Evolutionary conservation across 1,284 basidiomycete species (phyloP).

Genomic region (Ceratobasidium sp.): DNA sequence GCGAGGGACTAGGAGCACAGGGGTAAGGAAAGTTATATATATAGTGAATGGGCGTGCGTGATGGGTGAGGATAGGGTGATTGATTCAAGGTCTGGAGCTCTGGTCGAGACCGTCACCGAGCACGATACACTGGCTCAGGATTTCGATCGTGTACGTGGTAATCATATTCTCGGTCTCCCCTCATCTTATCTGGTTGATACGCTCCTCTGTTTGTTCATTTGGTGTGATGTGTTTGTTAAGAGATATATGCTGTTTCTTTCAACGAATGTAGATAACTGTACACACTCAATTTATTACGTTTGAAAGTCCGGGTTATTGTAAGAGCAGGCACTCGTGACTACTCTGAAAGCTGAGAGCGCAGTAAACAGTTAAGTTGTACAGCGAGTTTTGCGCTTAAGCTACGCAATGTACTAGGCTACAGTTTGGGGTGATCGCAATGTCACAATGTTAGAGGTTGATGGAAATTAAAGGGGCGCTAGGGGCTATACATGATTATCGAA

Average conservation of each 20-base stretch:
- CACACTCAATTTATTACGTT: neutral
- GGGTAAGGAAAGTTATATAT: conserved; percentile 9
- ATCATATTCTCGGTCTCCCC: neutral
- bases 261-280: neutral
- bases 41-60: conserved; percentile 3
- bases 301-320: too few relatives aligned
- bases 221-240: neutral
- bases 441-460: too few relatives aligned
- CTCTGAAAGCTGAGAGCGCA: too few relatives aligned
- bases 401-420: too few relatives aligned
- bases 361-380: too few relatives aligned
- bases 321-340: too few relatives aligned
- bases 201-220: neutral
- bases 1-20: conserved; percentile 1
- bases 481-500: too few relatives aligned
- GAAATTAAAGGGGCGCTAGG: too few relatives aligned
- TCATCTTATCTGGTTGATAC: neutral
- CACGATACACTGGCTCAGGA: neutral
- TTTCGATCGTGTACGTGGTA: neutral
- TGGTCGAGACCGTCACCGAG: neutral
- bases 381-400: too few relatives aligned
- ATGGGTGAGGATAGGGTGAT: neutral
- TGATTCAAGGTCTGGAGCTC: conserved; percentile 3
- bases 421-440: too few relatives aligned
- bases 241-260: neutral